Conservation (phyloP, 2,329 filamentous ascomycete genomes). For the Trichophyton benhamiae region DNA sequence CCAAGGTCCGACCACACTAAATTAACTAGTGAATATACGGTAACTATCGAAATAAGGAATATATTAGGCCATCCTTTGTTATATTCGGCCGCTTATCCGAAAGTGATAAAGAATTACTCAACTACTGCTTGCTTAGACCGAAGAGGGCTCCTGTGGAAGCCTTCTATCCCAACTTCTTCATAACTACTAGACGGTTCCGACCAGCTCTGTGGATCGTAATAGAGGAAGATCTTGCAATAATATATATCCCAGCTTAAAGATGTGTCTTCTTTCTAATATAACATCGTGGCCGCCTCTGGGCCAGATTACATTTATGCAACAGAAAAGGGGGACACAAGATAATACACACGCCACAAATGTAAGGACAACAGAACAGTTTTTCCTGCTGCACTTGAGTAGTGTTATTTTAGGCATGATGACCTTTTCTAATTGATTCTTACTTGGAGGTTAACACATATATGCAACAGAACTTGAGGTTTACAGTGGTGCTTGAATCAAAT, state of each 20-base stretch:
- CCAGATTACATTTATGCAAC: conserved; percentile 38
- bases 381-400: too few relatives aligned
- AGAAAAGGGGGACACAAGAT: not conserved
- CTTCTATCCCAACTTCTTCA: not conserved
- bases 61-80: not conserved
- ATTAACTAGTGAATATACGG: not conserved
- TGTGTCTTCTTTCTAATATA: conserved; percentile 43
- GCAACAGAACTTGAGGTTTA: conserved; percentile 44
- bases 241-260: conserved; percentile 30
- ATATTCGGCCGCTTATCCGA: not conserved
- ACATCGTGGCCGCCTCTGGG: conserved; percentile 60
- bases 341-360: conserved; percentile 12
- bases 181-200: not conserved
- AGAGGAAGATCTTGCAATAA: conserved; percentile 16
- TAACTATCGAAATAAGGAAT: not conserved
- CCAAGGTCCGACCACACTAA: not conserved
- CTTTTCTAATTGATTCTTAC: too few relatives aligned
- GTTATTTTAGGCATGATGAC: conserved; percentile 1
- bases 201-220: not conserved
- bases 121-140: too few relatives aligned
- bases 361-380: conserved; percentile 13
- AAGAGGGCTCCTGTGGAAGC: too few relatives aligned
- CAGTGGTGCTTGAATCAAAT: conserved; percentile 57
- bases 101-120: too few relatives aligned
- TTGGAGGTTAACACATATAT: not conserved